Evolutionary conservation across 139 green algal genomes (phyloP).

Genomic region (Ettlia oleoabundans): DNA sequence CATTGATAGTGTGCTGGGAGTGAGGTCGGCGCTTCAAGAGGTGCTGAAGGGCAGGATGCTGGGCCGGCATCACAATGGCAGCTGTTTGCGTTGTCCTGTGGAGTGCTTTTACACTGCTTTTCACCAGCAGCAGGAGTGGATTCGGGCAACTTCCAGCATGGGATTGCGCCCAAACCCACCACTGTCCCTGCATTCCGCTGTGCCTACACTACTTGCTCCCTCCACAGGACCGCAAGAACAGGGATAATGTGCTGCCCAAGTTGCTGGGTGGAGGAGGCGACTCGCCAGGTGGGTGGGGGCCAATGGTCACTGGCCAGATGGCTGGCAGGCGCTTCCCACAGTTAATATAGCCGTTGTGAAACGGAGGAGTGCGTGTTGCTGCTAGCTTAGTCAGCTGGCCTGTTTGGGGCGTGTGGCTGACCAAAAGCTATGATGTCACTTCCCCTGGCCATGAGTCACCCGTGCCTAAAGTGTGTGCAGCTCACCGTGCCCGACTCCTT

Average conservation of each 20-base stretch:
- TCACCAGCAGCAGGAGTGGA: neutral
- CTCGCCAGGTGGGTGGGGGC: neutral
- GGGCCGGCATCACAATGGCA: neutral
- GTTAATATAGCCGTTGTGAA: neutral
- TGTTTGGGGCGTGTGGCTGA: too few relatives aligned
- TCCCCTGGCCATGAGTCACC: too few relatives aligned
- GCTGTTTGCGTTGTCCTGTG: neutral
- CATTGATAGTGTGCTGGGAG: neutral
- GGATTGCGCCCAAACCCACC: too few relatives aligned
- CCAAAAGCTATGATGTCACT: too few relatives aligned
- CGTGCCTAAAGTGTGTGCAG: neutral
- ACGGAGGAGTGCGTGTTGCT: neutral
- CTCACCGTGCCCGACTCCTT: too few relatives aligned
- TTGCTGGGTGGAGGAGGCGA: constrained; percentile 72
- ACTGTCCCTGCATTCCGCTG: neutral
- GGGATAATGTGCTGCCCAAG: constrained; percentile 91
- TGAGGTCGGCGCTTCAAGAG: neutral
- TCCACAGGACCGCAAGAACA: constrained; percentile 72
- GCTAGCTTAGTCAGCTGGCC: too few relatives aligned
- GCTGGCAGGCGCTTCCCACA: neutral
- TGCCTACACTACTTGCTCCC: neutral
- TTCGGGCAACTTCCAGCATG: too few relatives aligned
- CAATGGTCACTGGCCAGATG: neutral
- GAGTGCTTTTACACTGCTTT: too few relatives aligned
- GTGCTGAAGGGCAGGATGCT: neutral